Evolutionary conservation across 352 stramenopile genomes (phyloP), one percentile per base, ranked within the genome.

Genomic region (Phytopythium delawarense): DNA sequence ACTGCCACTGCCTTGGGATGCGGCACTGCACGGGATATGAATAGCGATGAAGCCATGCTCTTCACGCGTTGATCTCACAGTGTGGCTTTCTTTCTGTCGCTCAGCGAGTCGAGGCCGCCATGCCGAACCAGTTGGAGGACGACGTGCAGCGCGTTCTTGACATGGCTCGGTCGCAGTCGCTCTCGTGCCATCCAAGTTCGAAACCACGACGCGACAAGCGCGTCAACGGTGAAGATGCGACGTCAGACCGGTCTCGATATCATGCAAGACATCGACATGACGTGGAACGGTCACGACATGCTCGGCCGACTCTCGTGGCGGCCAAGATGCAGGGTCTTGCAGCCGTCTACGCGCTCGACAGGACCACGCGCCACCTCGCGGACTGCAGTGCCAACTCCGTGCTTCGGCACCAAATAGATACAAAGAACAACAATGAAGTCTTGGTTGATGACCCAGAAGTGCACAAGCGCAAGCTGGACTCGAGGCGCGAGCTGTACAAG

Each of bases 131-230:
- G 30, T 66, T 84, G 9, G 81, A 90, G 68, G 75, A 82, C 23
- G 79, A 88, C 64, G 59, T 85, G 40, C 71, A 77, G 39, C 81
- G 81, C 34, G 77, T 90, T 46, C 64, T 88, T 37, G 62, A 78
- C 12, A 72, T 90, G 35, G 77, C 71, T 25, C 52, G 71, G 32
- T 62, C 64, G n/a, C 53, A 73, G 64, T 64, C 59, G 45, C 62
- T 58, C 21, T 34, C 51, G n/a, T 51, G 63, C 21, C 67, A 53
- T 12, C 63, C 40, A 42, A 71, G 35, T 32, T 37, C n/a, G 4
- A 45, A 44, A 46, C 46, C 23, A 45, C 18, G 39, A 16, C 49
- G 64, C 49, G 53, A 23, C 28, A 52, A 44, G 39, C 12, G 39
- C 39, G 13, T 44, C 15, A 12, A 20, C 11, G 15, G 7, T 44